Conservation (phyloP, 2,329 filamentous ascomycete species). For the Tolypocladium album region DNA sequence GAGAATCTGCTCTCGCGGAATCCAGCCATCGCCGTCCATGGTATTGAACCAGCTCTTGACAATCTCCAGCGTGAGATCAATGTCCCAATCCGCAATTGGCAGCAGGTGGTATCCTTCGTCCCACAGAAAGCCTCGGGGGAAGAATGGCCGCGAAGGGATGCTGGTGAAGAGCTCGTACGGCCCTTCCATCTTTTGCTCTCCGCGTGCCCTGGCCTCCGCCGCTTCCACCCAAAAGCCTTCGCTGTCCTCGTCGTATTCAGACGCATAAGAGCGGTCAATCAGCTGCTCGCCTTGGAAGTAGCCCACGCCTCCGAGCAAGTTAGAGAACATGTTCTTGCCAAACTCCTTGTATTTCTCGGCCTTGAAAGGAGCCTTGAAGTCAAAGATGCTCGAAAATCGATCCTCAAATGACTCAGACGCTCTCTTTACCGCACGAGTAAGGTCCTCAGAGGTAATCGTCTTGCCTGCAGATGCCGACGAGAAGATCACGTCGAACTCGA, state of each 20-base stretch:
- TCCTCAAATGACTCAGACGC: constrained; percentile 60
- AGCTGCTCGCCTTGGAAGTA: constrained; percentile 88
- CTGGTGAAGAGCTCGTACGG: constrained; percentile 85
- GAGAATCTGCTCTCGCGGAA: constrained; percentile 89
- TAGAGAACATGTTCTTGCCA: constrained; percentile 85
- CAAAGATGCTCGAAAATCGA: constrained; percentile 57
- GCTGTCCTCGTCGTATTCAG: constrained; percentile 88
- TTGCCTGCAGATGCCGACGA: constrained; percentile 61
- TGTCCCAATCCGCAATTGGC: constrained; percentile 87
- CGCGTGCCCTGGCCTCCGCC: constrained; percentile 62
- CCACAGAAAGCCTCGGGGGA: constrained; percentile 94
- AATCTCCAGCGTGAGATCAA: constrained; percentile 77
- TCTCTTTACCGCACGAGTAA: constrained; percentile 59
- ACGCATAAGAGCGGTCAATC: constrained; percentile 82
- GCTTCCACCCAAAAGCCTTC: constrained; percentile 95
- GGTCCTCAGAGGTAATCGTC: constrained; percentile 45
- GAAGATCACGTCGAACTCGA: constrained; percentile 90
- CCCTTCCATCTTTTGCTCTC: constrained; percentile 60
- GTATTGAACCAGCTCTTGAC: constrained; percentile 92
- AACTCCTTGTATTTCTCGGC: constrained; percentile 65
- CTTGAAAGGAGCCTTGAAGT: constrained; percentile 66
- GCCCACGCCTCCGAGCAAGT: constrained; percentile 84
- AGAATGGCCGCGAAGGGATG: constrained; percentile 89
- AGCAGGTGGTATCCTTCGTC: constrained; percentile 95
- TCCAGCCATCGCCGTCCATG: constrained; percentile 97